Percentiles rank a stretch among this genome's conserved stretches.
These are phyloP conservation scores for Rhododendron molle DNA, from an alignment of 148 eudicot genomes.

Conservation along the genomic window DNA sequence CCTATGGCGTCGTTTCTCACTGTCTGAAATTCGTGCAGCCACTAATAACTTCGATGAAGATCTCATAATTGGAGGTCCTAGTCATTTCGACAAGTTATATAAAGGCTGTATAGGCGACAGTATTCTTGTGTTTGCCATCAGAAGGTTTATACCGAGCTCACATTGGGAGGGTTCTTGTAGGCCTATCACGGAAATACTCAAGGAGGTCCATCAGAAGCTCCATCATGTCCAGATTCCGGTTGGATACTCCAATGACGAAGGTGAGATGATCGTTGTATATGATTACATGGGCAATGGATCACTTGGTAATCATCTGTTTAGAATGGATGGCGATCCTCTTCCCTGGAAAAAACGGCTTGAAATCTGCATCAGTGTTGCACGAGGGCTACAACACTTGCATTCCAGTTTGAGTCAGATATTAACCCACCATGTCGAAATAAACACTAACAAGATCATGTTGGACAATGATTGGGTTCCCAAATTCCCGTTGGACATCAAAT, in stretches of 20 bases:
- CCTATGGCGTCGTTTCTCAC: background rate
- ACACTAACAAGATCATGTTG: slow-evolving; percentile 1
- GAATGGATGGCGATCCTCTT: background rate
- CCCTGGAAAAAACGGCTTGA: slow-evolving; percentile 21
- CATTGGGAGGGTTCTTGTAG: background rate
- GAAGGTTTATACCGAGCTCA: background rate
- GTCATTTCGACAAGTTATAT: background rate
- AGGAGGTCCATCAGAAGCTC: background rate
- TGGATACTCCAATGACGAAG: background rate
- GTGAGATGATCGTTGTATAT: slow-evolving; percentile 1
- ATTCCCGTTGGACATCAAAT: background rate
- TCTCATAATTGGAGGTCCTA: background rate
- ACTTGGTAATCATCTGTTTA: background rate
- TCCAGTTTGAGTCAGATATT: background rate
- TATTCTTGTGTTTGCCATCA: background rate
- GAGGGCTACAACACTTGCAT: slow-evolving; percentile 16
- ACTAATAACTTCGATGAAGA: background rate
- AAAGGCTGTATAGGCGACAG: background rate
- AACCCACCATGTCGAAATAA: slow-evolving; percentile 3
- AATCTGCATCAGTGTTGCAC: slow-evolving; percentile 6
- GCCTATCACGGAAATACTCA: background rate
- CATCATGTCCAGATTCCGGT: background rate
- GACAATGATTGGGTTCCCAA: slow-evolving; percentile 18
- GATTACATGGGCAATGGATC: slow-evolving; percentile 2
- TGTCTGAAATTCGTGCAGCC: background rate